Evolutionary conservation across 139 green algal species (phyloP).

Genomic region (Coelastrella sp.): DNA sequence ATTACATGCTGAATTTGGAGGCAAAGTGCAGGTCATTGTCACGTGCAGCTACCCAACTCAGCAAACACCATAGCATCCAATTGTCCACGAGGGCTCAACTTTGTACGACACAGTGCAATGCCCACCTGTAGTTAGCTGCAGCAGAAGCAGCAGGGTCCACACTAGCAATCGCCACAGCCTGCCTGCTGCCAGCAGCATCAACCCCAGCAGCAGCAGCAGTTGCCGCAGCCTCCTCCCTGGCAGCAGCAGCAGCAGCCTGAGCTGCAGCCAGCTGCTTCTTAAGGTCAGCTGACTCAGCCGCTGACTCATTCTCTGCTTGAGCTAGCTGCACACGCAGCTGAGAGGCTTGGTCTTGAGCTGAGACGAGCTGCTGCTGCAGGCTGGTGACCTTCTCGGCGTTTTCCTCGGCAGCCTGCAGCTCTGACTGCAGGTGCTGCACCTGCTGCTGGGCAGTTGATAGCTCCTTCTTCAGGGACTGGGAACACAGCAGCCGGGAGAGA

Average conservation of each 20-base stretch:
- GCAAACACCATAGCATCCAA: no score
- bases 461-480: background rate
- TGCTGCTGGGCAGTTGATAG: background rate
- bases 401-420: background rate
- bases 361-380: slow-evolving; percentile 37
- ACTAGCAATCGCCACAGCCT: background rate
- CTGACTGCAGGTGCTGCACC: slow-evolving; percentile 23
- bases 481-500: no score
- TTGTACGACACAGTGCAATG: background rate
- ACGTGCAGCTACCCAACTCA: background rate
- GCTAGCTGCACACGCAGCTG: slow-evolving; percentile 3
- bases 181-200: background rate
- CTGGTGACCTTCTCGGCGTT: slow-evolving; percentile 6
- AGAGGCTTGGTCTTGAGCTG: background rate
- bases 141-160: slow-evolving; percentile 14
- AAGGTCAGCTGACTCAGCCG: slow-evolving; percentile 14
- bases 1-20: background rate
- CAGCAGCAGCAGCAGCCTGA: slow-evolving; percentile 9
- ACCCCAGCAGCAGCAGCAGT: background rate
- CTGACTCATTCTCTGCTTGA: background rate
- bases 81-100: no score
- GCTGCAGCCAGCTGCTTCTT: background rate
- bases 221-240: background rate
- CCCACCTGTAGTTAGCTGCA: slow-evolving; percentile 9
- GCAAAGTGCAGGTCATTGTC: background rate